A percentile compares a stretch with the other conserved stretches of the same genome.
These are phyloP conservation scores for Vanderwaltozyma polyspora DNA, from an alignment of 805 yeast genomes.

Conservation along the genomic window DNA sequence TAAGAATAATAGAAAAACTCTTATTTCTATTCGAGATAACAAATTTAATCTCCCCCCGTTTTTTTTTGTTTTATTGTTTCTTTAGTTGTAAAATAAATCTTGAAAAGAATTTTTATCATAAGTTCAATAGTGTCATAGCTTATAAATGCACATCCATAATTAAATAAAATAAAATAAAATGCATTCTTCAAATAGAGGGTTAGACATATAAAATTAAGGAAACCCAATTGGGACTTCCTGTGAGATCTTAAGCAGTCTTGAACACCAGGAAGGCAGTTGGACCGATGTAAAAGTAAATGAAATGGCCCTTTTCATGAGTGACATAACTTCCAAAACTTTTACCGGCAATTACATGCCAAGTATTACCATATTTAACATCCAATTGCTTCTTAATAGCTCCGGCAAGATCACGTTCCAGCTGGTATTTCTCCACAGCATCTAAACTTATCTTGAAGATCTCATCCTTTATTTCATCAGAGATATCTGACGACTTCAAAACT, in stretches of 20 bases:
- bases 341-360: conserved; percentile 79
- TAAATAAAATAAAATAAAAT: too few relatives aligned
- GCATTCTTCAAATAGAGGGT: too few relatives aligned
- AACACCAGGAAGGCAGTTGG: conserved; percentile 57
- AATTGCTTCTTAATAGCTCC: conserved; percentile 49
- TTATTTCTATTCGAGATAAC: too few relatives aligned
- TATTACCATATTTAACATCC: conserved; percentile 52
- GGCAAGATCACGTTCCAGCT: conserved; percentile 44
- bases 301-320: conserved; percentile 66
- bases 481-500: conserved; percentile 24
- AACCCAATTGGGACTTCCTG: too few relatives aligned
- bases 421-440: conserved; percentile 15
- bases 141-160: too few relatives aligned
- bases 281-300: conserved; percentile 61
- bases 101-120: too few relatives aligned
- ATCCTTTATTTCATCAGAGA: conserved; percentile 22
- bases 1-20: too few relatives aligned
- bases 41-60: too few relatives aligned
- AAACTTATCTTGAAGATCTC: conserved; percentile 16
- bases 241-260: conserved; percentile 56
- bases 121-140: too few relatives aligned
- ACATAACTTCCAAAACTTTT: conserved; percentile 70
- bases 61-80: too few relatives aligned
- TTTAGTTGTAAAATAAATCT: too few relatives aligned
- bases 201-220: too few relatives aligned